Evolutionary conservation across 352 stramenopile species (phyloP), one percentile per base, ranked within the genome.

Genomic region (Phytophthora sansomeana): DNA sequence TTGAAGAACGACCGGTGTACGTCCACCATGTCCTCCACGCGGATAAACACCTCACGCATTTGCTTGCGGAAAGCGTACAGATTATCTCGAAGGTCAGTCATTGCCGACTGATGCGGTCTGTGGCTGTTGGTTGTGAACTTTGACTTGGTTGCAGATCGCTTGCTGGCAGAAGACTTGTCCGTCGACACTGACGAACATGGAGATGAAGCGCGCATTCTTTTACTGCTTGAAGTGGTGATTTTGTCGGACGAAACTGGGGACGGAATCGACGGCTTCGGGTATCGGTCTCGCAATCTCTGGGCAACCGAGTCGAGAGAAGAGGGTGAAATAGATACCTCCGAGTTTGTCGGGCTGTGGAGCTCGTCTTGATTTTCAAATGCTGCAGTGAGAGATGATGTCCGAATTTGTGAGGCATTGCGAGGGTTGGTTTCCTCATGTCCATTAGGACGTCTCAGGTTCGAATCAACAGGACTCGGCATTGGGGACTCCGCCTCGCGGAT

Each of bases 21-120:
- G 26, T 90, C 83, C 1, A 89, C 76, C 79, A 92, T 87, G 21
- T 92, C 80, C 35, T 92, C 83, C 1, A 90, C 63, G 2, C 70
- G 73, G 16, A 67, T 74, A 48, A 90, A 90, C 0, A 78, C 64
- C 48, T 89, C 67, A 2, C 81, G 81, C 79, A 92, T 90, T 21
- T 81, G 58, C 32, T 82, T 80, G 14, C 79, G 81, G 48, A 92
- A 92, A 6, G 50, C 67, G 29, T 90, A 92, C 29, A 89, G 67
- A 28, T 87, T 72, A 50, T 90, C 74, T 6, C 81, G 75, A 11
- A 77, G 72, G 19, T 85, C 68, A 9, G 21, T 63, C 48, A 60
- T 65, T 1, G 32, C 14, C 6, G 64, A 56, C 30, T 58, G 19
- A 53, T 44, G 16, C 5, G 19, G 13, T n/a, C 5, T 19, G 6